Conservation (phyloP, 305 asterid genomes). For the Andrographis paniculata region DNA sequence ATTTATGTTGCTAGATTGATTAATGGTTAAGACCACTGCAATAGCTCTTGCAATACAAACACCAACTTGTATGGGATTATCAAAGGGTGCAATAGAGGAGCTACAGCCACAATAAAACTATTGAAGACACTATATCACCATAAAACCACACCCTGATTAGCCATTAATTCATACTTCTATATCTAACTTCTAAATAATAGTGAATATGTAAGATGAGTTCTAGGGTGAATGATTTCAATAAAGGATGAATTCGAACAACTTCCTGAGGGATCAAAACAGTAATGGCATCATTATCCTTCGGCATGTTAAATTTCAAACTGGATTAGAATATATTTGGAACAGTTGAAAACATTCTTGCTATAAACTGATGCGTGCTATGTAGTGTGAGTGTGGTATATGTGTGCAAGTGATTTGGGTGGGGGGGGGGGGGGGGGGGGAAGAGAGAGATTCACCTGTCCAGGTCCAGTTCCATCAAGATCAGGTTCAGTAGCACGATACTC, state of each 20-base stretch:
- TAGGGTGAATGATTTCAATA: too few species aligned
- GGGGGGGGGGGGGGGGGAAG: too few species aligned
- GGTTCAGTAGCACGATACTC: slow-evolving; percentile 74
- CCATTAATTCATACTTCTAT: background rate
- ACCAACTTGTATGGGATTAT: background rate
- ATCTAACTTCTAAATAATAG: background rate
- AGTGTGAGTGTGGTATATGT: too few species aligned
- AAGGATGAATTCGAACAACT: background rate
- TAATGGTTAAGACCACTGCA: background rate
- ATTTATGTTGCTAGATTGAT: background rate
- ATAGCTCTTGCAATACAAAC: background rate
- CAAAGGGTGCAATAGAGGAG: too few species aligned
- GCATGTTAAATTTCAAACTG: background rate
- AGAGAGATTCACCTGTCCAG: slow-evolving; percentile 48
- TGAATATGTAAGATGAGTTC: background rate
- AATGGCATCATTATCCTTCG: too few species aligned
- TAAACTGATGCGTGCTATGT: too few species aligned
- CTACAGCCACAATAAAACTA: slow-evolving; percentile 3
- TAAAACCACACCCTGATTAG: background rate
- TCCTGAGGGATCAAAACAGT: too few species aligned
- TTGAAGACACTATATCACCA: slow-evolving; percentile 1
- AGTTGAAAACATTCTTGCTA: too few species aligned
- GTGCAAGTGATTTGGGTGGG: too few species aligned
- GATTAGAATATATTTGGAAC: too few species aligned
- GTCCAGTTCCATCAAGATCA: slow-evolving; percentile 62